A percentile compares a stretch with the other conserved stretches of the same genome.
Evolutionary conservation across 768 basidiomycete genomes (phyloP).

Genomic region (Exidia glandulosa): DNA sequence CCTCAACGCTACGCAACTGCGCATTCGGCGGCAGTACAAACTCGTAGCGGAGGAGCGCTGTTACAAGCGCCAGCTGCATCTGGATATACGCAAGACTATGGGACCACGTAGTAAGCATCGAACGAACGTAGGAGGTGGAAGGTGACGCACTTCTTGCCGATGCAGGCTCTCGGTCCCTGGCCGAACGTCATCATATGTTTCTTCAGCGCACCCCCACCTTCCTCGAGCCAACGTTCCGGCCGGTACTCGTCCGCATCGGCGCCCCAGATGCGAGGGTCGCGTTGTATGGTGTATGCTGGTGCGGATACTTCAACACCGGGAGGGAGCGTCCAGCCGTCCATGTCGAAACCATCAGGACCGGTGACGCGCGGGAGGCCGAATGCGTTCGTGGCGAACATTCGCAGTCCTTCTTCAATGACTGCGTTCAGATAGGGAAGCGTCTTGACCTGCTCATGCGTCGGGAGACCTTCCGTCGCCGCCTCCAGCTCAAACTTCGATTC

Average conservation of each 20-base stretch:
- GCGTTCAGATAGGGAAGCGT: conserved; percentile 17
- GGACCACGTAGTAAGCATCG: neutral
- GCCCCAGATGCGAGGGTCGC: conserved; percentile 22
- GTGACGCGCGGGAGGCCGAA: conserved; percentile 24
- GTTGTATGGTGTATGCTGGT: conserved; percentile 25
- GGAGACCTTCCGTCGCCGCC: neutral
- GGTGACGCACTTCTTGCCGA: conserved; percentile 6
- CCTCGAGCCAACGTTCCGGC: conserved; percentile 27
- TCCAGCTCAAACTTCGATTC: neutral
- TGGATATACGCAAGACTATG: conserved; percentile 7
- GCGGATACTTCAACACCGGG: conserved; percentile 18
- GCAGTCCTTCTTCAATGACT: conserved; percentile 22
- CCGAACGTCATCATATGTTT: conserved; percentile 22
- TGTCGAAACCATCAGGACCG: conserved; percentile 7
- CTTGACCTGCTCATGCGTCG: conserved; percentile 10
- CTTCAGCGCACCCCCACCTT: conserved; percentile 7
- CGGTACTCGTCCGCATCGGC: conserved; percentile 21
- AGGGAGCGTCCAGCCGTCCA: neutral
- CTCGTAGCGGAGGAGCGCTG: conserved; percentile 8
- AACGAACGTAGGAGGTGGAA: neutral
- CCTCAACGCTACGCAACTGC: conserved; percentile 7
- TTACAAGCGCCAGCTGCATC: conserved; percentile 9
- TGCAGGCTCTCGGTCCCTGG: conserved; percentile 21
- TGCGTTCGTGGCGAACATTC: conserved; percentile 25
- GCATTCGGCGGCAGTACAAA: neutral